A percentile compares a stretch with the other conserved stretches of the same genome.
These are phyloP conservation scores for Hypsizygus ulmarius DNA, from an alignment of 1,284 basidiomycete genomes.

Conservation along the genomic window DNA sequence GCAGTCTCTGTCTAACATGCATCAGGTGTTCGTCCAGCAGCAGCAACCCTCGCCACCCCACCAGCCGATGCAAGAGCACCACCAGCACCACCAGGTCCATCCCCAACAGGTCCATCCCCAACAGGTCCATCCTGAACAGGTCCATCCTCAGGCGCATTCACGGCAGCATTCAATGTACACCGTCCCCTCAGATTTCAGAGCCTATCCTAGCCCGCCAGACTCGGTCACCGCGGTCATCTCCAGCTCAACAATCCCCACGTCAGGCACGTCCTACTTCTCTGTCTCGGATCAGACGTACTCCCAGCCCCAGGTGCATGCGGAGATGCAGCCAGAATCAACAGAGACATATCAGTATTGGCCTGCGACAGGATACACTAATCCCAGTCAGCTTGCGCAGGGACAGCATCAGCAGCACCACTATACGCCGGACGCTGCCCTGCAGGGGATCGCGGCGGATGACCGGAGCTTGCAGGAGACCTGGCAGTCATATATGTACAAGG, in stretches of 20 bases:
- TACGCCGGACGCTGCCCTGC: conserved; percentile 38
- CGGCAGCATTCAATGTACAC: conserved; percentile 25
- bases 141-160: neutral
- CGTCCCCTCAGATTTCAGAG: conserved; percentile 19
- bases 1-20: conserved; percentile 16
- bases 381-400: conserved; percentile 12
- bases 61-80: neutral
- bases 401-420: conserved; percentile 28
- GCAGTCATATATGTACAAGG: conserved; percentile 54
- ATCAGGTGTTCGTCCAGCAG: conserved; percentile 17
- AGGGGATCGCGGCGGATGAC: conserved; percentile 48
- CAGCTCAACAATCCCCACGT: conserved; percentile 10
- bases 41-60: neutral
- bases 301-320: conserved; percentile 5
- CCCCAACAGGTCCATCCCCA: conserved; percentile 1
- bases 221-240: conserved; percentile 6
- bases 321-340: conserved; percentile 11
- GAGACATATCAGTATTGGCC: conserved; percentile 31
- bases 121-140: neutral
- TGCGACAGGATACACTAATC: conserved; percentile 21
- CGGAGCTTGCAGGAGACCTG: conserved; percentile 55
- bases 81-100: conserved; percentile 3
- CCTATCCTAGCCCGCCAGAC: neutral
- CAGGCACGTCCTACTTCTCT: conserved; percentile 10
- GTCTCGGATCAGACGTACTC: conserved; percentile 5